Percentiles rank a stretch among this genome's conserved stretches.
Conservation (phyloP, 192 early-diverging fungal species). For the Geosiphon pyriformis region DNA sequence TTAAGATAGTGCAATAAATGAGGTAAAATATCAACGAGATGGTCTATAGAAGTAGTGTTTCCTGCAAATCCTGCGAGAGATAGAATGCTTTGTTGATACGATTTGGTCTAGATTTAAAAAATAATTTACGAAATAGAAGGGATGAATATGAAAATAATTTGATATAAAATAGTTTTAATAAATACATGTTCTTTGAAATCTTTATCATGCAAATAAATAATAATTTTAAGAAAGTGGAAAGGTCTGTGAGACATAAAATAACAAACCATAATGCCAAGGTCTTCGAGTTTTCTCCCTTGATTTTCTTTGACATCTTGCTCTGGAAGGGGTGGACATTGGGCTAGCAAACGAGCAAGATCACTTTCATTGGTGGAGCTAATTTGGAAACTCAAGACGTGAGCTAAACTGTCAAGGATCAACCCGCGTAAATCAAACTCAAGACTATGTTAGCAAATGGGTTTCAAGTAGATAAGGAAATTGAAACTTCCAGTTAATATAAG, state of each 20-base stretch:
- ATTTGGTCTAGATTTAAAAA: slow-evolving; percentile 10
- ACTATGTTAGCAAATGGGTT: slow-evolving; percentile 28
- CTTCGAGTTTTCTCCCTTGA: no score
- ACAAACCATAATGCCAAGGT: no score
- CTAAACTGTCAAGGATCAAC: slow-evolving; percentile 46
- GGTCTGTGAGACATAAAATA: no score
- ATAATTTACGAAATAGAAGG: not conserved
- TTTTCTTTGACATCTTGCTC: slow-evolving; percentile 20
- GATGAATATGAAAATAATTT: no score
- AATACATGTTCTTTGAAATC: no score
- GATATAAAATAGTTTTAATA: no score
- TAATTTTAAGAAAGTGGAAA: no score
- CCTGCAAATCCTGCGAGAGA: slow-evolving; percentile 18
- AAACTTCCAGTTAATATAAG: no score
- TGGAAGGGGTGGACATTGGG: slow-evolving; percentile 35
- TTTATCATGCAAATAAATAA: no score
- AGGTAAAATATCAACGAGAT: slow-evolving; percentile 2
- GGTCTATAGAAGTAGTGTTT: not conserved
- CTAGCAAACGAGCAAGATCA: slow-evolving; percentile 38
- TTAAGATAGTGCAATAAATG: slow-evolving; percentile 20
- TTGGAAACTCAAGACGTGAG: slow-evolving; percentile 36
- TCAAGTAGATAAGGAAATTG: no score
- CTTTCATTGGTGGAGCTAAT: slow-evolving; percentile 37
- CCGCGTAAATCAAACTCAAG: slow-evolving; percentile 53
- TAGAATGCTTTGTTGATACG: slow-evolving; percentile 3